These are phyloP conservation scores for Thermochaetoides dissita DNA, from an alignment of 2,329 filamentous ascomycete genomes.

Conservation along the genomic window DNA sequence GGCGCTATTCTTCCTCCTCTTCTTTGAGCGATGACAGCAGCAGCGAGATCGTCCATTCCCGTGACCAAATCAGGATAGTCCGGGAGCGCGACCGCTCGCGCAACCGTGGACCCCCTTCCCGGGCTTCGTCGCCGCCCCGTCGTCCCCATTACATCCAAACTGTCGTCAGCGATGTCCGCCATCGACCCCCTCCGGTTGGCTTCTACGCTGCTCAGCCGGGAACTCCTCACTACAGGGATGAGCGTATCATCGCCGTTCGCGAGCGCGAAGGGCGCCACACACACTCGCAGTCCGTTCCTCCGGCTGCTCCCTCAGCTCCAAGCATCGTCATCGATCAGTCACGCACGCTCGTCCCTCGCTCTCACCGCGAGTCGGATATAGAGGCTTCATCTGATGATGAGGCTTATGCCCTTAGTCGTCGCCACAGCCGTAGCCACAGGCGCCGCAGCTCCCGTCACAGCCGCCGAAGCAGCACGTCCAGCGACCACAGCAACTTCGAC, in stretches of 20 bases:
- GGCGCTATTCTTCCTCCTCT: too few species aligned
- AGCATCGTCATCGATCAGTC: constrained; percentile 7
- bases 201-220: constrained; percentile 22
- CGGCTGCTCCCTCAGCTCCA: constrained; percentile 17
- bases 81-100: too few species aligned
- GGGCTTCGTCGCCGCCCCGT: constrained; percentile 15
- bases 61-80: too few species aligned
- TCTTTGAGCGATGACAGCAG: too few species aligned
- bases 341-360: background rate
- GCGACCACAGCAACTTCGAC: constrained; percentile 20
- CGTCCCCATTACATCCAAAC: constrained; percentile 31
- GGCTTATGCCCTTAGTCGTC: constrained; percentile 16
- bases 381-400: constrained; percentile 30
- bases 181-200: constrained; percentile 21
- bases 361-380: constrained; percentile 11
- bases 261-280: too few species aligned
- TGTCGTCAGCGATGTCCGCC: constrained; percentile 13
- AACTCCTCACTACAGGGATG: too few species aligned
- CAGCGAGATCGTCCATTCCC: too few species aligned
- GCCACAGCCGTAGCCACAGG: constrained; percentile 21
- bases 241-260: constrained; percentile 19
- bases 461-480: constrained; percentile 15
- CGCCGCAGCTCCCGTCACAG: constrained; percentile 23
- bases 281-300: constrained; percentile 15
- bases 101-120: background rate